Evolutionary conservation across 306 rosid genomes (phyloP).

Genomic region (Acacia melanoxylon): DNA sequence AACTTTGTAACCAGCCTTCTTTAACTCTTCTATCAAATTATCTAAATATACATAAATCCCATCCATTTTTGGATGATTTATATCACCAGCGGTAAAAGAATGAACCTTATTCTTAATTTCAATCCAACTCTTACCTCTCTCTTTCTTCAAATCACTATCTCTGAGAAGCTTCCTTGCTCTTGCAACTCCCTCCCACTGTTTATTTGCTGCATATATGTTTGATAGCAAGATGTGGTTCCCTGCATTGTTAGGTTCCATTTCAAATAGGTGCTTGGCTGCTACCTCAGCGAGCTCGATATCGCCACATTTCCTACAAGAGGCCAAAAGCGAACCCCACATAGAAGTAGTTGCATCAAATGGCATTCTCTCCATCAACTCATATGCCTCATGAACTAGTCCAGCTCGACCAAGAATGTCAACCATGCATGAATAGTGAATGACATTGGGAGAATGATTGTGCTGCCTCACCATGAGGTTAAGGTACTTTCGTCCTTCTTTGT

Average conservation of each 20-base stretch:
- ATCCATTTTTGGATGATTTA: slow-evolving; percentile 56
- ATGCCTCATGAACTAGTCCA: slow-evolving; percentile 62
- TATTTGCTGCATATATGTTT: slow-evolving; percentile 68
- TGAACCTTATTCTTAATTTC: slow-evolving; percentile 72
- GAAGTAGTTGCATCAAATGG: slow-evolving; percentile 68
- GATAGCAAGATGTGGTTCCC: slow-evolving; percentile 84
- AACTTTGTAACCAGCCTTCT: slow-evolving; percentile 56
- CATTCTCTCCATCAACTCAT: slow-evolving; percentile 56
- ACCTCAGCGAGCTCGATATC: slow-evolving; percentile 72
- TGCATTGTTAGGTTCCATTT: slow-evolving; percentile 79
- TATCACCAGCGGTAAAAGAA: slow-evolving; percentile 77
- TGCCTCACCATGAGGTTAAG: slow-evolving; percentile 62
- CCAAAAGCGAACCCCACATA: slow-evolving; percentile 88
- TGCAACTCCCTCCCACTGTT: slow-evolving; percentile 83
- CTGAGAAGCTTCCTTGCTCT: slow-evolving; percentile 66
- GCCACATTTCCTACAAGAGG: slow-evolving; percentile 69
- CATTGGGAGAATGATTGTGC: slow-evolving; percentile 65
- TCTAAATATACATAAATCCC: slow-evolving; percentile 64
- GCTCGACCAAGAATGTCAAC: slow-evolving; percentile 80
- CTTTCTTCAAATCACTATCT: slow-evolving; percentile 72
- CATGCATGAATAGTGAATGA: slow-evolving; percentile 74
- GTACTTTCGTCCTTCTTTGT: slow-evolving; percentile 64
- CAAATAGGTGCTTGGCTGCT: slow-evolving; percentile 72
- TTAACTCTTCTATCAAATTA: slow-evolving; percentile 56
- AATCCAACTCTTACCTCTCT: slow-evolving; percentile 85